Percentiles rank a stretch among this genome's conserved stretches.
Evolutionary conservation across 2,329 filamentous ascomycete species (phyloP).

Genomic region (Colletotrichum navitas): DNA sequence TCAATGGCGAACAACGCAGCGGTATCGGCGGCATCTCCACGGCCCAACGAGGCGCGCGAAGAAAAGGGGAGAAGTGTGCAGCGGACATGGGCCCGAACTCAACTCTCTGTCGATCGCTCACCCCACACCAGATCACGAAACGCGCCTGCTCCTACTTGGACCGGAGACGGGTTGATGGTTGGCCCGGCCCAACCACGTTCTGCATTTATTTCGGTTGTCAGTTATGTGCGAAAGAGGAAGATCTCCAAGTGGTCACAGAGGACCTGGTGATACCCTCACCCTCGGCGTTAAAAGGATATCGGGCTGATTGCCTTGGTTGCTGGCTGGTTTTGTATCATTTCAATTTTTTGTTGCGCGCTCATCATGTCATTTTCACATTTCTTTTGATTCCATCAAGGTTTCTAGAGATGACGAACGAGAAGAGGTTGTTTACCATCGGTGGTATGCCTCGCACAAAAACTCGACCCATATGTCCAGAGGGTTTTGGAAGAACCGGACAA

Average conservation of each 20-base stretch:
- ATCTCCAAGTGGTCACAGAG: conserved; percentile 38
- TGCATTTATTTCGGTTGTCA: conserved; percentile 18
- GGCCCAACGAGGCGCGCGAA: background rate
- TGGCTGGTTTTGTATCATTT: conserved; percentile 5
- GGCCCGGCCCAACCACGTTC: conserved; percentile 21
- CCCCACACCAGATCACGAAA: conserved; percentile 18
- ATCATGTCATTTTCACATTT: conserved; percentile 19
- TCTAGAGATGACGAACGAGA: conserved; percentile 31
- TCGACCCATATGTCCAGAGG: background rate
- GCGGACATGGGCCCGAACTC: conserved; percentile 5
- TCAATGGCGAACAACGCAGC: background rate
- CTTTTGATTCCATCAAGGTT: conserved; percentile 15
- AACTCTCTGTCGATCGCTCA: conserved; percentile 31
- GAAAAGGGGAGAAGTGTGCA: background rate
- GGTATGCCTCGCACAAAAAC: conserved; percentile 16
- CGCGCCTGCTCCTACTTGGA: conserved; percentile 7
- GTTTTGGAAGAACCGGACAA: conserved; percentile 1
- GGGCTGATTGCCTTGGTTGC: conserved; percentile 8
- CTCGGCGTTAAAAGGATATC: conserved; percentile 38
- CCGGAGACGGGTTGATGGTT: conserved; percentile 31
- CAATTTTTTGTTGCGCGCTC: conserved; percentile 9
- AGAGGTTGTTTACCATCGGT: background rate
- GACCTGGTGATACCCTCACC: conserved; percentile 43
- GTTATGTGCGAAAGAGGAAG: conserved; percentile 28
- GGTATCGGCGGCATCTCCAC: background rate